phyloP scores from a whole-genome alignment of 768 basidiomycete genomes.

The Daedaleopsis nitida region DNA sequence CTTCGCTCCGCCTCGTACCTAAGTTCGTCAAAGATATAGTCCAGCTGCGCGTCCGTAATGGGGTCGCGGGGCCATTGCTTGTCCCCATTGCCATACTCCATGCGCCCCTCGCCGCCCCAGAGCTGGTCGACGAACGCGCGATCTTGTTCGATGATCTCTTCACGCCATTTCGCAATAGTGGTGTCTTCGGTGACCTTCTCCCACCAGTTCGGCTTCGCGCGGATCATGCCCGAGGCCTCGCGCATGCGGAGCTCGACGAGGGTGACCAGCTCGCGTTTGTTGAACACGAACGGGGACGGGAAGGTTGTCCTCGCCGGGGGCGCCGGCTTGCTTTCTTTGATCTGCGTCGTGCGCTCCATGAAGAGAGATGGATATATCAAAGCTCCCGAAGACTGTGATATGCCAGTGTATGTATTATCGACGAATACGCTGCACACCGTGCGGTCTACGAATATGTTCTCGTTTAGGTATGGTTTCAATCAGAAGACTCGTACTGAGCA shows the following conservation, averaged over 20 bases:
- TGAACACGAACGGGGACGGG: constrained; percentile 2
- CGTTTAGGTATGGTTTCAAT: no score
- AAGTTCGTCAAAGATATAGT: constrained; percentile 10
- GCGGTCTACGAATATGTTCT: no score
- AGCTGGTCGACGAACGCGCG: neutral
- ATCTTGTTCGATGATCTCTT: constrained; percentile 11
- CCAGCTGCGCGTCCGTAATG: constrained; percentile 1
- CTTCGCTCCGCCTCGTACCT: neutral
- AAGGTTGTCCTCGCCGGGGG: neutral
- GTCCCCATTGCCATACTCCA: neutral
- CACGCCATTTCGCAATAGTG: constrained; percentile 2
- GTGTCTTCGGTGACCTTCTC: constrained; percentile 5
- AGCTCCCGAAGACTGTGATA: no score
- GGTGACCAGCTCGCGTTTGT: neutral
- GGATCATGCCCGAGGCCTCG: neutral
- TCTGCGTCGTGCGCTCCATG: no score
- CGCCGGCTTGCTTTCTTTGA: no score
- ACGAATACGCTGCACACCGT: no score
- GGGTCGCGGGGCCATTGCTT: constrained; percentile 5
- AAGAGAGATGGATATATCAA: no score
- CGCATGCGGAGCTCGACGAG: constrained; percentile 16
- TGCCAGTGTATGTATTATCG: no score
- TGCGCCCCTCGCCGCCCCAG: neutral
- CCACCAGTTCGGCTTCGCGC: constrained; percentile 8
- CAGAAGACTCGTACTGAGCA: no score